phyloP scores from a whole-genome alignment of 441 rosid genomes.

The Syzygium malaccense region DNA sequence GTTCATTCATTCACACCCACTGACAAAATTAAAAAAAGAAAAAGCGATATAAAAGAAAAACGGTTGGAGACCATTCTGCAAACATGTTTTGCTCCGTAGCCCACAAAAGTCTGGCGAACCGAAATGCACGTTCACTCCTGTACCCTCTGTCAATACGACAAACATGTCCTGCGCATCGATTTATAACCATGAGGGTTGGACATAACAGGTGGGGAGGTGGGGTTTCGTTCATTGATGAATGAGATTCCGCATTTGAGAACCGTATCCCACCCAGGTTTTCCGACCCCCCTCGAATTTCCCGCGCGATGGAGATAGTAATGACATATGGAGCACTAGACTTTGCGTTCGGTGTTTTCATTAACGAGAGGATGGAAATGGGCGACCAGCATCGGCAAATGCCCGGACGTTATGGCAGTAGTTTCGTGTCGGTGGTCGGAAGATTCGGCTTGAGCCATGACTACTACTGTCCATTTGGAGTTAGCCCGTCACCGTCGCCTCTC shows the following conservation, averaged over 20 bases:
- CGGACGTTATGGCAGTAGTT: neutral
- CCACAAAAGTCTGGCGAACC: neutral
- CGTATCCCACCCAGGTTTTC: neutral
- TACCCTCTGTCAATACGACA: neutral
- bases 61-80: neutral
- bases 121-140: neutral
- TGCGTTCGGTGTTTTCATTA: neutral
- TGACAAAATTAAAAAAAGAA: neutral
- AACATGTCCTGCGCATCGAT: neutral
- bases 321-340: neutral
- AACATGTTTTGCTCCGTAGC: neutral
- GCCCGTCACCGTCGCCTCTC: neutral
- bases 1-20: neutral
- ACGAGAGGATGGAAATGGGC: neutral
- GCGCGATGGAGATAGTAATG: neutral
- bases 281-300: neutral
- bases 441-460: neutral
- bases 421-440: rapidly evolving
- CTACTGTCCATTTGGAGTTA: neutral
- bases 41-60: neutral
- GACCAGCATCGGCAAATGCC: neutral
- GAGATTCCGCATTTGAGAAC: neutral
- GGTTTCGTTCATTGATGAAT: neutral
- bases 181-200: neutral
- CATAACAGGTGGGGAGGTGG: neutral